A percentile compares a stretch with the other conserved stretches of the same genome.
phyloP scores from a whole-genome alignment of 192 early-diverging fungal genomes.

The Coemansia sp. region DNA sequence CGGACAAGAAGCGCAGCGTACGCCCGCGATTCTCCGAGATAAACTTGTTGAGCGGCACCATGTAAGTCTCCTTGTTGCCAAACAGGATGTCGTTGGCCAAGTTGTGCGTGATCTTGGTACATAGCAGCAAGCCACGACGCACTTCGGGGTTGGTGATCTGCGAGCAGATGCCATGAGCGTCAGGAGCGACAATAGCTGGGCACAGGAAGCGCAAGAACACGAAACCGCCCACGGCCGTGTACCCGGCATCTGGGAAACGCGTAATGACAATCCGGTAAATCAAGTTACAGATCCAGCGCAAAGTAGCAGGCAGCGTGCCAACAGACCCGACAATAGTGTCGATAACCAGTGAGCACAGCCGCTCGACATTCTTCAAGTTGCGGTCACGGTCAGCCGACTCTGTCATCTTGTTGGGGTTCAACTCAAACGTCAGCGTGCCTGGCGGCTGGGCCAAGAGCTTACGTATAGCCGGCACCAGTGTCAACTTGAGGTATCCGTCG shows the following conservation, averaged over 20 bases:
- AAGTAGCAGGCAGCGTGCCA: constrained; percentile 62
- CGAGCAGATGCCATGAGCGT: constrained; percentile 71
- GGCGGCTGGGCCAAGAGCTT: constrained; percentile 63
- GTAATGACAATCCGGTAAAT: constrained; percentile 73
- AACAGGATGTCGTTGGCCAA: constrained; percentile 94
- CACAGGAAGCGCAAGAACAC: constrained; percentile 95
- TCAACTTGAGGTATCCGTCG: constrained; percentile 73
- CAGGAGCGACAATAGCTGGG: constrained; percentile 92
- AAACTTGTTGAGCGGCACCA: constrained; percentile 89
- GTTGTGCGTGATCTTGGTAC: constrained; percentile 95
- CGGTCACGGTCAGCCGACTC: constrained; percentile 64
- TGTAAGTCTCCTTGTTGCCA: constrained; percentile 92
- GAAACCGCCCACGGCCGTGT: constrained; percentile 89
- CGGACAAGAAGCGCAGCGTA: constrained; percentile 75
- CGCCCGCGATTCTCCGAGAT: constrained; percentile 77
- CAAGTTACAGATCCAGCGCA: constrained; percentile 81
- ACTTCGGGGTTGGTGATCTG: constrained; percentile 67
- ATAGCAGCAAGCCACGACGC: constrained; percentile 81
- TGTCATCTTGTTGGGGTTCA: constrained; percentile 76
- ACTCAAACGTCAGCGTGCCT: constrained; percentile 80
- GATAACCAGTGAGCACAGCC: constrained; percentile 73
- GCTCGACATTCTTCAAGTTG: constrained; percentile 78
- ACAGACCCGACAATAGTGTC: constrained; percentile 80
- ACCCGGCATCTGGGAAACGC: constrained; percentile 80
- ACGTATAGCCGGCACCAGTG: constrained; percentile 76